phyloP scores from a whole-genome alignment of 768 basidiomycete species.

The Podaxis pistillaris region DNA sequence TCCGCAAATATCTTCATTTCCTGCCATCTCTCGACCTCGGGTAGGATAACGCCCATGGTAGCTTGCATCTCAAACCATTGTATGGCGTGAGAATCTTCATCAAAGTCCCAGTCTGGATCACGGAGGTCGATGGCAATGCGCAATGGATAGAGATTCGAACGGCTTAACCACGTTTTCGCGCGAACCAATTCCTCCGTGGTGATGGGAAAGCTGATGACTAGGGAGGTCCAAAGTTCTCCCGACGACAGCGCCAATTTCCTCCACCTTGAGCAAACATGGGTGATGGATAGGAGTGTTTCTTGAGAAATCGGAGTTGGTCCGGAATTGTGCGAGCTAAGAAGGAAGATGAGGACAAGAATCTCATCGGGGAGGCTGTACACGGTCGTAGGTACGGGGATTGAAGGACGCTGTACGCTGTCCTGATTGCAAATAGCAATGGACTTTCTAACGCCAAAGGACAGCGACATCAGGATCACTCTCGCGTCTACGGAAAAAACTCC shows the following conservation, averaged over 20 bases:
- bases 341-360: constrained; percentile 35
- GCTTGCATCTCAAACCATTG: constrained; percentile 42
- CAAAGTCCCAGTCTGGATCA: constrained; percentile 55
- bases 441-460: background rate
- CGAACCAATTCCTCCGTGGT: constrained; percentile 35
- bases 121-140: constrained; percentile 57
- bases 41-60: constrained; percentile 42
- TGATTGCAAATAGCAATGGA: background rate
- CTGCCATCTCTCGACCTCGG: constrained; percentile 46
- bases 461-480: background rate
- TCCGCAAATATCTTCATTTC: constrained; percentile 52
- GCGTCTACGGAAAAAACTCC: background rate
- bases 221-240: constrained; percentile 48
- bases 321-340: constrained; percentile 20
- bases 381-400: background rate
- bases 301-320: constrained; percentile 15
- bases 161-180: constrained; percentile 35
- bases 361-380: constrained; percentile 32
- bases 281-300: constrained; percentile 26
- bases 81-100: constrained; percentile 44
- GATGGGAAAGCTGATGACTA: constrained; percentile 45
- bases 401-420: background rate
- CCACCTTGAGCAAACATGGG: constrained; percentile 53
- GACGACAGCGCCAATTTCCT: constrained; percentile 44
- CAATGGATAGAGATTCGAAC: constrained; percentile 47